phyloP scores from a whole-genome alignment of 306 rosid species.

The Neltuma alba region DNA sequence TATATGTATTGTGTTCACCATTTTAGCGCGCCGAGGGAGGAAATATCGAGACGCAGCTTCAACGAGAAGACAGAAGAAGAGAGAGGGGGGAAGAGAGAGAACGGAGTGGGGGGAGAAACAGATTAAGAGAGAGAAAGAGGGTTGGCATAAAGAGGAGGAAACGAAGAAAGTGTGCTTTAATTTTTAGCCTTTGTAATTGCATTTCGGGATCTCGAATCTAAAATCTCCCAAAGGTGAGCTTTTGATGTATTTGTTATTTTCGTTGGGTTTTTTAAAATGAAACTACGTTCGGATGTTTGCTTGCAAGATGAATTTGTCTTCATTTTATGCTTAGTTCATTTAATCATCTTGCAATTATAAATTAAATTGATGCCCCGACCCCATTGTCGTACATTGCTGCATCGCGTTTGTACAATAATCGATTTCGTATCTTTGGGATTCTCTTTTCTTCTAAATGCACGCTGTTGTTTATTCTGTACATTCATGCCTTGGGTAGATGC shows the following conservation, averaged over 20 bases:
- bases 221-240: slow-evolving; percentile 39
- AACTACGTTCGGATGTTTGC: slow-evolving; percentile 12
- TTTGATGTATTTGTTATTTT: background rate
- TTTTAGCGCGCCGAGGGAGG: slow-evolving; percentile 19
- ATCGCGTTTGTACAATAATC: slow-evolving; percentile 20
- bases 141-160: slow-evolving; percentile 18
- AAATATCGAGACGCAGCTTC: slow-evolving; percentile 39
- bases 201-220: slow-evolving; percentile 55
- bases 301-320: slow-evolving; percentile 21
- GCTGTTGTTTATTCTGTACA: slow-evolving; percentile 15
- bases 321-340: slow-evolving; percentile 12
- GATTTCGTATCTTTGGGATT: slow-evolving; percentile 1
- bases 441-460: background rate
- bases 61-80: slow-evolving; percentile 33
- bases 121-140: background rate
- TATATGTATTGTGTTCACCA: background rate
- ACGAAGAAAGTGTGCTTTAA: slow-evolving; percentile 36
- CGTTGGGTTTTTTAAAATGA: background rate
- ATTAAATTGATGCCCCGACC: slow-evolving; percentile 11
- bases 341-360: slow-evolving; percentile 13
- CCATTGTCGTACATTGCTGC: slow-evolving; percentile 22
- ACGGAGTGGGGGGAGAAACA: slow-evolving; percentile 22
- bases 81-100: no score
- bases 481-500: slow-evolving; percentile 24
- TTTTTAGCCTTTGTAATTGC: slow-evolving; percentile 36